These are phyloP conservation scores for Pseudoturritis turrita DNA, from an alignment of 345 rosid genomes.

Conservation along the genomic window DNA sequence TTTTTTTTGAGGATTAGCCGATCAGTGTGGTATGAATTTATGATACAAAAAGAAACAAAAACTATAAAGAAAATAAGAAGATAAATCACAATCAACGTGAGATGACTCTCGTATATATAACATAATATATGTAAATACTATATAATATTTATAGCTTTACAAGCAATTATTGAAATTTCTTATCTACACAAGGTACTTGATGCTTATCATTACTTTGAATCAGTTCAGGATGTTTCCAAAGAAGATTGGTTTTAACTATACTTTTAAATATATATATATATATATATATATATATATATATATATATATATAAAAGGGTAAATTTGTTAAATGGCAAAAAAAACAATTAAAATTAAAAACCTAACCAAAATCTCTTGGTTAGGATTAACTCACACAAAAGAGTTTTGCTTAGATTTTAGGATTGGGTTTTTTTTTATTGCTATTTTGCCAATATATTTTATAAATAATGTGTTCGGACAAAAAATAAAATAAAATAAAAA, in stretches of 20 bases:
- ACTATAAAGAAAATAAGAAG: conserved; percentile 7
- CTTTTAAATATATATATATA: not conserved
- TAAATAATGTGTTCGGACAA: too few relatives aligned
- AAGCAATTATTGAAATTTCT: conserved; percentile 25
- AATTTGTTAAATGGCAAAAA: too few relatives aligned
- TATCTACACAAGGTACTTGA: conserved; percentile 16
- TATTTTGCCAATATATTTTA: too few relatives aligned
- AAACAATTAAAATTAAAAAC: too few relatives aligned
- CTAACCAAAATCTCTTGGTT: too few relatives aligned
- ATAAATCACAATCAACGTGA: conserved; percentile 16
- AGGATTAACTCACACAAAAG: too few relatives aligned
- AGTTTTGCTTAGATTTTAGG: too few relatives aligned
- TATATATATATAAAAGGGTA: too few relatives aligned
- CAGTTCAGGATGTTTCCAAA: conserved; percentile 11
- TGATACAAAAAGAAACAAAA: not conserved
- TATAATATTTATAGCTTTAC: conserved; percentile 11
- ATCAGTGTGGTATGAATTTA: not conserved
- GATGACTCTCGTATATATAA: conserved; percentile 8
- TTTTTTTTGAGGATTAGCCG: not conserved
- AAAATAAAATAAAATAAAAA: too few relatives aligned
- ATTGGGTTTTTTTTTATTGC: too few relatives aligned
- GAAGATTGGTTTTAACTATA: conserved; percentile 1
- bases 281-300: not conserved
- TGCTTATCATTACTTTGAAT: conserved; percentile 23
- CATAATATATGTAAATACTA: not conserved